Evolutionary conservation across 495 filamentous ascomycete species (phyloP), one percentile per base, ranked within the genome.

Genomic region (Astrocystis sublimbata): DNA sequence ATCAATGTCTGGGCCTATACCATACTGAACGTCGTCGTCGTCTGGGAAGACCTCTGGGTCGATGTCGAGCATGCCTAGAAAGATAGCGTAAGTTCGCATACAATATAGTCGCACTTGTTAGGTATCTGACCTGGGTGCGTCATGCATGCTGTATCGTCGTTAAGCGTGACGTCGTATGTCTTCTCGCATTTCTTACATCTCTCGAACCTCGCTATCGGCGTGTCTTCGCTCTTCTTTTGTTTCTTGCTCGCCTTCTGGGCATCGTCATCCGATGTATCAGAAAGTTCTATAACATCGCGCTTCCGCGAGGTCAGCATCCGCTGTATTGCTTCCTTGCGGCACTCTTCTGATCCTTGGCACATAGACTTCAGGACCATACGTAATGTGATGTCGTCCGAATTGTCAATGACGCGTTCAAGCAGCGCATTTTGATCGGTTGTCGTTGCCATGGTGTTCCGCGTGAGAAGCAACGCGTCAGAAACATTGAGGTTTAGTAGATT

Each of bases 141-240:
- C 41, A 24, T 41, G n/a, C 59, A 62, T 15, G 59, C 59, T 30
- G 19, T 10, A 19, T 55, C 9, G 30, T 62, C 12, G 13, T 62
- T 62, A 21, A 49, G 43, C 6, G 60, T 62, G 21, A 56, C 38
- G 10, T 62, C 60, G 51, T 62, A 62, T 12, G 21, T 49, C 60
- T 49, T 19, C 1, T 49, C 1, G 12, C 51, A 50, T 4, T 19
- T 62, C 24, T 40, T 7, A 17, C 51, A 62, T 35, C 23, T 49
- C 8, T 45, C 60, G 15, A 21, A 62, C 9, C 31, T 43, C n/a
- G 40, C 40, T 19, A 23, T 10, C 19, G n/a, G 38, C 4, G n/a
- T 38, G 0, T 4, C 30, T 28, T 56, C 13, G 19, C 19, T 30
- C 40, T 33, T 45, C 23, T 61, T 36, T 31, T 55, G 50, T 33